phyloP scores from a whole-genome alignment of 495 filamentous ascomycete species.

The Copromyces sp. region DNA sequence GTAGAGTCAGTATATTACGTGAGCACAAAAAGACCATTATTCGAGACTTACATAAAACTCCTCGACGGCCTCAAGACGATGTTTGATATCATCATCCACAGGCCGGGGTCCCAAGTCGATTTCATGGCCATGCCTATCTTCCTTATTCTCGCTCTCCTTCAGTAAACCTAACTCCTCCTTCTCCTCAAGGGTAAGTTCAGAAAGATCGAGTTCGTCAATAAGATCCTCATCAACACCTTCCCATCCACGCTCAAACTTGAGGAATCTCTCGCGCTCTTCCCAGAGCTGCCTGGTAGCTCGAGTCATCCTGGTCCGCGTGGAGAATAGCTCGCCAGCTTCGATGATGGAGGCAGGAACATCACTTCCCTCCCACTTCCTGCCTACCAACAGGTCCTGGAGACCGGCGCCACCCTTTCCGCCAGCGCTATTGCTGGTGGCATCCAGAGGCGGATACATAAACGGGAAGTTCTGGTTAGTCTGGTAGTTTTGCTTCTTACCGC shows the following conservation, averaged over 20 bases:
- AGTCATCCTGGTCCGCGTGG: slow-evolving; percentile 77
- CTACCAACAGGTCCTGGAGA: slow-evolving; percentile 64
- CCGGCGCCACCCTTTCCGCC: slow-evolving; percentile 77
- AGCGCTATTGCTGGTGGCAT: slow-evolving; percentile 68
- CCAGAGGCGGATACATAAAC: slow-evolving; percentile 89
- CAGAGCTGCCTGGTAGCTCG: slow-evolving; percentile 86
- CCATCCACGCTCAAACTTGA: slow-evolving; percentile 88
- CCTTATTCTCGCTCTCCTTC: slow-evolving; percentile 17
- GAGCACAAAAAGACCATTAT: slow-evolving; percentile 8
- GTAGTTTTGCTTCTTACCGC: slow-evolving; percentile 96
- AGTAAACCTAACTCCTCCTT: slow-evolving; percentile 31
- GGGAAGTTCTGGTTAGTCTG: slow-evolving; percentile 99
- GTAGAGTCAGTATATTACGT: neutral
- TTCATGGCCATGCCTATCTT: slow-evolving; percentile 18
- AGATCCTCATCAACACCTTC: slow-evolving; percentile 44
- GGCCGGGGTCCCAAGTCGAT: slow-evolving; percentile 43
- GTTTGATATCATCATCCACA: slow-evolving; percentile 44
- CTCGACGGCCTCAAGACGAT: slow-evolving; percentile 64
- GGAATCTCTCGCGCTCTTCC: slow-evolving; percentile 83
- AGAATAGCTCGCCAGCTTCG: slow-evolving; percentile 90
- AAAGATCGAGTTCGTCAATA: slow-evolving; percentile 38
- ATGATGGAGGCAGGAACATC: slow-evolving; percentile 88
- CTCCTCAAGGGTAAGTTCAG: slow-evolving; percentile 39
- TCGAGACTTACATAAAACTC: slow-evolving; percentile 67
- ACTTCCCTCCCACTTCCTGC: slow-evolving; percentile 77